Conservation (phyloP, 2,329 filamentous ascomycete genomes). For the Trichoderma sp. region DNA sequence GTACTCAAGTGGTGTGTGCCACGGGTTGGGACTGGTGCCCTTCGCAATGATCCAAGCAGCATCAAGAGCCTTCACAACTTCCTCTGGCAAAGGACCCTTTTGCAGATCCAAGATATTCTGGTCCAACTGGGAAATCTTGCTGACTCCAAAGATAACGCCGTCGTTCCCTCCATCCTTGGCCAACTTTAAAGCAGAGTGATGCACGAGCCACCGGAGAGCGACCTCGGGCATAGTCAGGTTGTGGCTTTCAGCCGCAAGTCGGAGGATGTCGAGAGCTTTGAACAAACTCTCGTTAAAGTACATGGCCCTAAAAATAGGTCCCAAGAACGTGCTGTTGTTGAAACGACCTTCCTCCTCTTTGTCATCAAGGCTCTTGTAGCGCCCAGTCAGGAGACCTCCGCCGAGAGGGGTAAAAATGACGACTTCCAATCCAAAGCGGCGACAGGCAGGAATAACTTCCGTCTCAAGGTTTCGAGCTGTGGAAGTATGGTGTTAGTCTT, state of each 20-base stretch:
- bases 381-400: constrained; percentile 7
- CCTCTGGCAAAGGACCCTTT: constrained; percentile 68
- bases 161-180: constrained; percentile 44
- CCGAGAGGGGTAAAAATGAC: constrained; percentile 12
- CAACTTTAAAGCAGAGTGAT: constrained; percentile 57
- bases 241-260: constrained; percentile 63
- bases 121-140: constrained; percentile 50
- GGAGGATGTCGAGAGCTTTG: constrained; percentile 62
- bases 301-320: neutral
- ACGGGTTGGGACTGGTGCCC: constrained; percentile 10
- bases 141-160: constrained; percentile 54
- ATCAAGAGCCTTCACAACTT: constrained; percentile 54
- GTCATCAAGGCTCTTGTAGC: neutral
- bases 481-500: neutral
- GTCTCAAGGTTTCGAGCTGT: constrained; percentile 62
- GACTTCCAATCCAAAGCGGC: constrained; percentile 13
- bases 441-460: constrained; percentile 62
- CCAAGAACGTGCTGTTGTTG: neutral
- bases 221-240: constrained; percentile 66
- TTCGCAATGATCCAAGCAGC: constrained; percentile 9
- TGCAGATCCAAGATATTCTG: constrained; percentile 52
- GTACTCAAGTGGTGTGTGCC: constrained; percentile 7
- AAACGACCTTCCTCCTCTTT: neutral
- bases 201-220: constrained; percentile 67
- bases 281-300: constrained; percentile 65